phyloP scores from a whole-genome alignment of 129 eudicot species.

The Mikania micrantha region DNA sequence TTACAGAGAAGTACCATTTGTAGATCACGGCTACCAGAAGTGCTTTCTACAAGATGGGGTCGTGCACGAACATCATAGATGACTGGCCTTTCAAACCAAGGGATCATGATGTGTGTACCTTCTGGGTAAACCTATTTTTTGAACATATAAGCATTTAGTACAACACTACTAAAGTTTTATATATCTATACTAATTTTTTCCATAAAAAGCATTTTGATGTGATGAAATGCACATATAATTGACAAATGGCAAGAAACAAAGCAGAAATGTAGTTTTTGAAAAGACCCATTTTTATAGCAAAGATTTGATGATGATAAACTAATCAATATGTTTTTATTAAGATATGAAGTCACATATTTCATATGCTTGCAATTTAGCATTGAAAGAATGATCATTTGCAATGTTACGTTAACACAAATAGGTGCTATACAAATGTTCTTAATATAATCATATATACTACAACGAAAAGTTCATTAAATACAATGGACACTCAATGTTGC shows the following conservation, averaged over 20 bases:
- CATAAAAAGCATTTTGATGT: background rate
- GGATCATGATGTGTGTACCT: slow-evolving; percentile 45
- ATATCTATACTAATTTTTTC: background rate
- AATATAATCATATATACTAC: background rate
- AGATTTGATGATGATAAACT: no score
- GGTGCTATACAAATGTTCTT: background rate
- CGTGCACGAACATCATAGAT: slow-evolving; percentile 46
- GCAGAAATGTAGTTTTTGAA: background rate
- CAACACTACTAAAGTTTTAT: background rate
- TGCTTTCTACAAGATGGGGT: slow-evolving; percentile 41
- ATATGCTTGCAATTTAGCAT: background rate
- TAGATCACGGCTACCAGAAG: slow-evolving; percentile 46
- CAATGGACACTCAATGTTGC: background rate
- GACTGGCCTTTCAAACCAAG: slow-evolving; percentile 44
- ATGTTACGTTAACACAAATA: background rate
- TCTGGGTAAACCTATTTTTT: slow-evolving; percentile 35
- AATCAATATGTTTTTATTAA: background rate
- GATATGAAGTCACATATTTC: background rate
- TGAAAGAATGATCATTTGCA: background rate
- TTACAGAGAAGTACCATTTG: slow-evolving; percentile 30
- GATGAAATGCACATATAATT: background rate
- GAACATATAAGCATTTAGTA: slow-evolving; percentile 1
- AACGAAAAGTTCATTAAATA: background rate
- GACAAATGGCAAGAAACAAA: background rate
- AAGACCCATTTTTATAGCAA: background rate